Conservation (phyloP, 2,329 filamentous ascomycete genomes). For the Phoma sp. region DNA sequence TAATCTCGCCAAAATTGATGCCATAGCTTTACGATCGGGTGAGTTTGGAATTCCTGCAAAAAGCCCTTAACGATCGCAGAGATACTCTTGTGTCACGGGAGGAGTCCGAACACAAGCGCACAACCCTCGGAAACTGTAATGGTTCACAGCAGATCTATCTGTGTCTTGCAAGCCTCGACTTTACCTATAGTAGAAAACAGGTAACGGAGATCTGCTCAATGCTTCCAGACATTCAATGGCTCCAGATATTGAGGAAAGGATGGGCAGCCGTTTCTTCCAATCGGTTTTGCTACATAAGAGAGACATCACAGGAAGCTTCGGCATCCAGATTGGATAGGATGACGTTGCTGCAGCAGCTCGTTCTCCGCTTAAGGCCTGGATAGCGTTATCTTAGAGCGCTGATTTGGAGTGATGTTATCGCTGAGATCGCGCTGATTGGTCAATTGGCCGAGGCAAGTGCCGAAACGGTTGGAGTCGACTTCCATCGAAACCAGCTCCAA, state of each 20-base stretch:
- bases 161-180: too few relatives aligned
- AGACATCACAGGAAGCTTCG: neutral
- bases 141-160: too few relatives aligned
- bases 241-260: too few relatives aligned
- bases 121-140: too few relatives aligned
- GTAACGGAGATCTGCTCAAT: too few relatives aligned
- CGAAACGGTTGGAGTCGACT: neutral
- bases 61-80: too few relatives aligned
- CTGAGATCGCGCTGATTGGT: neutral
- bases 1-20: conserved; percentile 19
- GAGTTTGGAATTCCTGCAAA: neutral
- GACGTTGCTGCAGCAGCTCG: conserved; percentile 1
- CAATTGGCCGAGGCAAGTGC: neutral
- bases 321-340: neutral
- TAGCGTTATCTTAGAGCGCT: conserved; percentile 3
- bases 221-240: too few relatives aligned
- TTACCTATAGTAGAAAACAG: too few relatives aligned
- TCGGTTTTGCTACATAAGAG: too few relatives aligned
- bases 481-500: neutral
- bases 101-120: too few relatives aligned
- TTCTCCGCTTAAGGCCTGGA: neutral
- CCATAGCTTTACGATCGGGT: neutral
- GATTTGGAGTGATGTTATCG: conserved; percentile 12
- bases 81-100: too few relatives aligned
- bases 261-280: too few relatives aligned